Percentiles rank a stretch among this genome's conserved stretches.
phyloP scores from a whole-genome alignment of 805 yeast species.

The Danielia oregonensis region DNA sequence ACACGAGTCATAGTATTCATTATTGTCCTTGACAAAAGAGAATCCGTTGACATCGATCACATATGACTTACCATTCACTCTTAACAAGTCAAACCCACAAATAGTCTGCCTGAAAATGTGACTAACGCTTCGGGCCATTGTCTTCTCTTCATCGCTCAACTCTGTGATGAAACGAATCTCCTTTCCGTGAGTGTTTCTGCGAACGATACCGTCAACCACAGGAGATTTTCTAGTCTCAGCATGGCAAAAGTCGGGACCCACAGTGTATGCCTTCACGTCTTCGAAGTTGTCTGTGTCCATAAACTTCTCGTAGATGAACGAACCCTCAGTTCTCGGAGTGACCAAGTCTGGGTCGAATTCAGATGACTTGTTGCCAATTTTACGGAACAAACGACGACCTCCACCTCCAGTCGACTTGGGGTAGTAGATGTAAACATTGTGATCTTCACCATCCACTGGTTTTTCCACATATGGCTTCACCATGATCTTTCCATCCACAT shows the following conservation, averaged over 20 bases:
- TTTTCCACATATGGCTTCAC: constrained; percentile 95
- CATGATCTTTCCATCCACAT: constrained; percentile 68
- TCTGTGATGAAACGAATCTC: constrained; percentile 89
- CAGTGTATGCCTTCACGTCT: constrained; percentile 98
- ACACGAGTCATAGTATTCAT: constrained; percentile 78
- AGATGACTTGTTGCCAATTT: constrained; percentile 94
- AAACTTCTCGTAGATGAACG: constrained; percentile 87
- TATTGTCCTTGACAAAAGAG: constrained; percentile 92
- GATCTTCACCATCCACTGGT: constrained; percentile 99
- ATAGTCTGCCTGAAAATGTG: constrained; percentile 83
- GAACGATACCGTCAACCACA: constrained; percentile 97
- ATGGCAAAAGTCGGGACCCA: constrained; percentile 86
- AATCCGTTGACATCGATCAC: constrained; percentile 98
- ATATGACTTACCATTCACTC: constrained; percentile 83
- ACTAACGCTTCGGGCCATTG: constrained; percentile 77
- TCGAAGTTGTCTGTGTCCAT: constrained; percentile 98
- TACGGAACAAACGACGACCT: constrained; percentile 89
- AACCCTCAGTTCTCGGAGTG: constrained; percentile 81
- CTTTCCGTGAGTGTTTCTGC: constrained; percentile 96
- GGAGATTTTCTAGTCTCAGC: constrained; percentile 99
- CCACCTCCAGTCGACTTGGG: constrained; percentile 92
- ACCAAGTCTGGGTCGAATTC: constrained; percentile 84
- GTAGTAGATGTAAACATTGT: constrained; percentile 90
- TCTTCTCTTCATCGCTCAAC: constrained; percentile 67
- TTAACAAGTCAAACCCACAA: constrained; percentile 91